Evolutionary conservation across 2,329 filamentous ascomycete species (phyloP), one percentile per base, ranked within the genome.

Genomic region (Aspergillus proliferans): DNA sequence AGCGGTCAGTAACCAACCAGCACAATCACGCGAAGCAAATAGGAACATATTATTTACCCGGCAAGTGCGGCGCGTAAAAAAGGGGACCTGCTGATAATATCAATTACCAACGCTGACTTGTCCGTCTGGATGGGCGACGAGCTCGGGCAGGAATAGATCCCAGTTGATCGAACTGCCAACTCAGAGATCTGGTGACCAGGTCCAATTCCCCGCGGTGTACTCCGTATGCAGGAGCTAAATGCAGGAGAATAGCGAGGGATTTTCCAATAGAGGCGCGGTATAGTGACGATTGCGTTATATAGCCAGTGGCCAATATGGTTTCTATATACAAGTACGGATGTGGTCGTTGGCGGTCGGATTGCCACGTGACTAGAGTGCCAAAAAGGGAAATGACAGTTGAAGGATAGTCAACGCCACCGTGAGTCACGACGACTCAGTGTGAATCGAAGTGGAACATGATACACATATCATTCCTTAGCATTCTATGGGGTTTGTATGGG

Each of bases 131-230:
- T 44, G 41, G 41, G 40, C 38, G 44, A 43, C 52, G 36, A 45
- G 45, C 42, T 51, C 34, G 41, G 49, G 33, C 30, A 46, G 48
- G 46, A 49, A 43, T 43, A 43, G 46, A 43, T 43, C 41, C 41
- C 41, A 43, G 41, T 30, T 58, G 57, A 57, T 58, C 51, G 52
- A 57, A 51, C 43, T 64, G 64, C 62, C 64, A 67, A 59, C 64
- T 52, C 64, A 67, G 59, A 62, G 63, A 64, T 64, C 64, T 55
- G 64, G 62, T 67, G 64, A 67, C 26, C 21, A 45, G 22, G 10
- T 18, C 24, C 8, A 15, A 45, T 9, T 15, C 14, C 33, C 33
- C 10, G 28, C 28, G 6, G 6, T 30, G 18, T 15, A 15, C 15
- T 15, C 15, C 15, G 15, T 18, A 33, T 39, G 34, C 33, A 45